Conservation (phyloP, 2,329 filamentous ascomycete species). For the Apiospora koreana region DNA sequence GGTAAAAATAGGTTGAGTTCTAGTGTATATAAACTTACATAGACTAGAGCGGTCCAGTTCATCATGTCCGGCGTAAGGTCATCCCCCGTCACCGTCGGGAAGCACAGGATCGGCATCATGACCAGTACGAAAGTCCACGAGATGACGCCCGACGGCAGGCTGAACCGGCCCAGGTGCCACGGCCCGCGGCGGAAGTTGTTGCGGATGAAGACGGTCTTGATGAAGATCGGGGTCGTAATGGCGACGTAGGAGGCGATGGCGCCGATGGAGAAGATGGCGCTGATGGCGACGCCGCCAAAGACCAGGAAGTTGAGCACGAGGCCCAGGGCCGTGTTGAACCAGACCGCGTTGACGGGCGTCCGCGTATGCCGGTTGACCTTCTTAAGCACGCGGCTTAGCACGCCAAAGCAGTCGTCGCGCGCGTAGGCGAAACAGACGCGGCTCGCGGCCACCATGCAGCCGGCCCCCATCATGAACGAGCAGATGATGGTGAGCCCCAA, state of each 20-base stretch:
- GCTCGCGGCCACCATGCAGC: conserved; percentile 66
- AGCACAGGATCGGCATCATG: conserved; percentile 69
- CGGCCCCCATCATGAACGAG: conserved; percentile 72
- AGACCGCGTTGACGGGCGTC: conserved; percentile 71
- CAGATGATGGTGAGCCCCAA: conserved; percentile 68
- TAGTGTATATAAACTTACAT: conserved; percentile 23
- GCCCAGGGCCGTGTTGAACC: conserved; percentile 64
- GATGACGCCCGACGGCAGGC: conserved; percentile 55
- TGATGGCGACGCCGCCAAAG: conserved; percentile 63
- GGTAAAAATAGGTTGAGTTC: too few relatives aligned
- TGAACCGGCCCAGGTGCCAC: conserved; percentile 66
- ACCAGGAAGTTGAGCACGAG: conserved; percentile 63
- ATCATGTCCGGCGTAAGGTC: conserved; percentile 54
- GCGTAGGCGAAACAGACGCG: conserved; percentile 74
- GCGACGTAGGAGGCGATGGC: conserved; percentile 68
- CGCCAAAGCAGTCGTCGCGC: conserved; percentile 69
- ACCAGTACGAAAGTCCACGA: conserved; percentile 62
- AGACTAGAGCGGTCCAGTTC: conserved; percentile 72
- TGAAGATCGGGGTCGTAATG: conserved; percentile 59
- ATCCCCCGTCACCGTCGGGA: conserved; percentile 58
- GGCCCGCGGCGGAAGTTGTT: conserved; percentile 66
- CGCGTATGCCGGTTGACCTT: conserved; percentile 59
- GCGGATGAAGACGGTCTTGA: conserved; percentile 61
- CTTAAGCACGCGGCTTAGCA: conserved; percentile 56
- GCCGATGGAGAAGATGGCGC: conserved; percentile 70